phyloP scores from a whole-genome alignment of 495 filamentous ascomycete genomes.

The Penicillium odoratum region DNA sequence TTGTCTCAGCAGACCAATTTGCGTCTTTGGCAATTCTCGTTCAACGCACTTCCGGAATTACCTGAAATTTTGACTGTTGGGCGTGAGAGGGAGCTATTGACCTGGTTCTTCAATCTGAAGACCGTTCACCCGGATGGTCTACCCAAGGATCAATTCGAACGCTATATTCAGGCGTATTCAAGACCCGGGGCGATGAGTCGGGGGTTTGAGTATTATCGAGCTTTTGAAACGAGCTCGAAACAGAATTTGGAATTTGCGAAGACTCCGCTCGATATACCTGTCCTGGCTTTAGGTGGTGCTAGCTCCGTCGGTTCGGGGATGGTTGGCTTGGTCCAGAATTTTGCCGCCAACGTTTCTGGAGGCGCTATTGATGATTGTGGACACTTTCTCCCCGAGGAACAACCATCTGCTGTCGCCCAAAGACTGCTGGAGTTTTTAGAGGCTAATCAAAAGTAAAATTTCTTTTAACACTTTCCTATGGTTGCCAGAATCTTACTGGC shows the following conservation, averaged over 20 bases:
- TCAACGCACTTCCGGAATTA: conserved; percentile 28
- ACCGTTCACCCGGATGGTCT: conserved; percentile 18
- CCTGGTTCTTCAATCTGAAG: conserved; percentile 30
- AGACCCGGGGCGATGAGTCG: conserved; percentile 31
- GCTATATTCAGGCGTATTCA: conserved; percentile 26
- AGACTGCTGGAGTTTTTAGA: conserved; percentile 27
- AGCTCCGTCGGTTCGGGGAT: conserved; percentile 24
- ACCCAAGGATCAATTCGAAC: conserved; percentile 19
- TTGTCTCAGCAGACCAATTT: conserved; percentile 22
- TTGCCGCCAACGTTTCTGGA: conserved; percentile 23
- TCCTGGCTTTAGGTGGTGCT: conserved; percentile 26
- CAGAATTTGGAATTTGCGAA: conserved; percentile 27
- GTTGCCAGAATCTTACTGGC: too few relatives aligned
- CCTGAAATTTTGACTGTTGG: conserved; percentile 26
- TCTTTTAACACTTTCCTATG: too few relatives aligned
- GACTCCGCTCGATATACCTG: conserved; percentile 23
- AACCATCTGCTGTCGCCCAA: conserved; percentile 23
- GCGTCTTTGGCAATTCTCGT: conserved; percentile 33
- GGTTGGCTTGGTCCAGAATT: conserved; percentile 19
- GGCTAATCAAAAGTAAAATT: conserved; percentile 8
- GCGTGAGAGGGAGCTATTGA: conserved; percentile 26
- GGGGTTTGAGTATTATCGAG: conserved; percentile 33
- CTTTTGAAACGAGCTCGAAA: conserved; percentile 25
- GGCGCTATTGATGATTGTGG: conserved; percentile 29
- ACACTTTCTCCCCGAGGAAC: conserved; percentile 29